Evolutionary conservation across 1,139 yeast species (phyloP).

Genomic region (Geotrichum klebahnii): DNA sequence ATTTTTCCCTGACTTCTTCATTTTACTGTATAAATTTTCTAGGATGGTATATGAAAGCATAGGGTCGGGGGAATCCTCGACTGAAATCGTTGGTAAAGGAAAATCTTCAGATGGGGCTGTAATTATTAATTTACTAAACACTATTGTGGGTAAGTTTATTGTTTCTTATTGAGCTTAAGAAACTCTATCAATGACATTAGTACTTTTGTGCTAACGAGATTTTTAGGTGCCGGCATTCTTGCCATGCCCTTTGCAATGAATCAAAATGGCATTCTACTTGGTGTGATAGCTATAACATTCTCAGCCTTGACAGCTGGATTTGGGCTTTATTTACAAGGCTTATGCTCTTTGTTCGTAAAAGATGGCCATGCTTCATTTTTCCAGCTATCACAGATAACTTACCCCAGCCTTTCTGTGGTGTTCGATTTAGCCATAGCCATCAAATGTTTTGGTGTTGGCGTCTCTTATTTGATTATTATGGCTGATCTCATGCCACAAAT

Average conservation of each 20-base stretch:
- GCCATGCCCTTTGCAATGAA: conserved; percentile 89
- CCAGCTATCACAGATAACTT: conserved; percentile 74
- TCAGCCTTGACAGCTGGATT: conserved; percentile 77
- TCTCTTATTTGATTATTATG: conserved; percentile 79
- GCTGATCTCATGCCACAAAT: conserved; percentile 83
- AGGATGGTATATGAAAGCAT: not conserved
- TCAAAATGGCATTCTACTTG: conserved; percentile 77
- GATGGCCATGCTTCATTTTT: conserved; percentile 81
- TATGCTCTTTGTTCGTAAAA: conserved; percentile 64
- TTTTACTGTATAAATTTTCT: not conserved
- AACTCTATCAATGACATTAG: not conserved
- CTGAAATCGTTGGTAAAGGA: not conserved
- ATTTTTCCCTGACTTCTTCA: not conserved
- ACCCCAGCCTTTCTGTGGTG: conserved; percentile 74
- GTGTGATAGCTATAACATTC: conserved; percentile 56
- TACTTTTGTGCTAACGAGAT: not conserved
- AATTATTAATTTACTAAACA: conserved; percentile 40
- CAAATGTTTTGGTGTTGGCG: conserved; percentile 91
- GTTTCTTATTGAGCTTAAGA: too few relatives aligned
- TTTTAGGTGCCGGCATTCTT: conserved; percentile 80
- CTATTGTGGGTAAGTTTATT: conserved; percentile 35
- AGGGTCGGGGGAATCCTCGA: not conserved
- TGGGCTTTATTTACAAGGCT: conserved; percentile 77
- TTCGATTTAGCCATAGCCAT: conserved; percentile 86
- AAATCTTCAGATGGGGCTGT: conserved; percentile 27